Conservation (phyloP, 23 red algal genomes). For the Gracilaria domingensis region DNA sequence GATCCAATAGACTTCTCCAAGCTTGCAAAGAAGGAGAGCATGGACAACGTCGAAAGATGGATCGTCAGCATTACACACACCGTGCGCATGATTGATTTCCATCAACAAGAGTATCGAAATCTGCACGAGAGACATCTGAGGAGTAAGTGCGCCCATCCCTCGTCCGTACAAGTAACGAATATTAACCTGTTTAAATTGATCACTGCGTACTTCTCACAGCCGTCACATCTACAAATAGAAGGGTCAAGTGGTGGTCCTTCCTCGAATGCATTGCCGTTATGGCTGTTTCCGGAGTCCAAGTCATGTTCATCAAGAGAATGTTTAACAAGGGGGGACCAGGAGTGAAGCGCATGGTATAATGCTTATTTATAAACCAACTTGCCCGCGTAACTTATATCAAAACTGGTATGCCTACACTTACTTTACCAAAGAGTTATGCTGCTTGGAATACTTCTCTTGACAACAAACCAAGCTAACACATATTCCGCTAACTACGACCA, state of each 20-base stretch:
- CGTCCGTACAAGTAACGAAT: background rate
- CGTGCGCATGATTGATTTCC: conserved; percentile 89
- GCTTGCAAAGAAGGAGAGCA: conserved; percentile 81
- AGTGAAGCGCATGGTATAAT: conserved; percentile 80
- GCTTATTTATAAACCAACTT: conserved; percentile 38
- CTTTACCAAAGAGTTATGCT: background rate
- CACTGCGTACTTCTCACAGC: conserved; percentile 9
- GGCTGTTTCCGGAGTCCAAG: conserved; percentile 76
- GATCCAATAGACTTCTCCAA: conserved; percentile 76
- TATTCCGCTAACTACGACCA: background rate
- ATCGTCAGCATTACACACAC: conserved; percentile 83
- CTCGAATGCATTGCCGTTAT: conserved; percentile 81
- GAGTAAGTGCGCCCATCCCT: conserved; percentile 47
- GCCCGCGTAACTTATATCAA: conserved; percentile 26
- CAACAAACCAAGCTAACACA: background rate
- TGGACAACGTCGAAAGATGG: conserved; percentile 82
- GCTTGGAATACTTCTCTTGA: background rate
- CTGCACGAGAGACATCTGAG: conserved; percentile 83
- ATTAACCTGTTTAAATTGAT: background rate
- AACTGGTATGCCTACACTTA: background rate
- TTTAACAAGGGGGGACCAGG: conserved; percentile 74
- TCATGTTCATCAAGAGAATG: conserved; percentile 85
- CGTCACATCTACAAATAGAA: conserved; percentile 75
- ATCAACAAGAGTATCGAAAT: conserved; percentile 82
- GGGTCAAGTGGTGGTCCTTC: conserved; percentile 84